phyloP scores from a whole-genome alignment of 176 grass and related monocot genomes.

The Paspalum notatum region DNA sequence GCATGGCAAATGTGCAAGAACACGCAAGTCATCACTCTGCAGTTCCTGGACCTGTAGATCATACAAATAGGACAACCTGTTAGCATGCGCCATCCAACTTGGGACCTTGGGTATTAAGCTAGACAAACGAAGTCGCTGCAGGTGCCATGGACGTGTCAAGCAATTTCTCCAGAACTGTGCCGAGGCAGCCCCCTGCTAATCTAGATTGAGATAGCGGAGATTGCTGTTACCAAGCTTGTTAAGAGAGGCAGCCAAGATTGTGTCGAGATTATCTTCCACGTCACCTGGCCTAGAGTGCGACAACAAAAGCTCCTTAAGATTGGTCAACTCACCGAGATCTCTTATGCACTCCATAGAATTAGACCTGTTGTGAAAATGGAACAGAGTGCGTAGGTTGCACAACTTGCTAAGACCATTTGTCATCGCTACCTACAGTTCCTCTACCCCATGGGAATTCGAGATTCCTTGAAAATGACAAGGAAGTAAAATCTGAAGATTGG shows the following conservation, averaged over 20 bases:
- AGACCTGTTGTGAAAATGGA: accelerated
- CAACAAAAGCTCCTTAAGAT: neutral
- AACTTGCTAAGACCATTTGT: neutral
- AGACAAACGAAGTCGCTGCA: accelerated
- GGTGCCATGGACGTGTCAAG: neutral
- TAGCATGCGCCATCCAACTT: neutral
- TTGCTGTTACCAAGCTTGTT: neutral
- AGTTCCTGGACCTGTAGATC: neutral
- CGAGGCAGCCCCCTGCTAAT: accelerated
- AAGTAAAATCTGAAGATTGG: neutral
- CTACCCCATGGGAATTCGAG: accelerated
- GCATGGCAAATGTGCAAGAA: neutral
- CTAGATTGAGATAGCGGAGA: neutral
- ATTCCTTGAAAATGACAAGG: neutral
- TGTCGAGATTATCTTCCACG: neutral
- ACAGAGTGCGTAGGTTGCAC: neutral
- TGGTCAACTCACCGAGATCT: conserved; percentile 18
- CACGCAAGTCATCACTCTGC: no score
- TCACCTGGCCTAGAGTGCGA: accelerated
- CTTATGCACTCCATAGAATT: neutral
- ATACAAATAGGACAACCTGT: neutral
- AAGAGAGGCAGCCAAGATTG: neutral
- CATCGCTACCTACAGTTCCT: neutral
- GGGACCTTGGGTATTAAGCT: neutral
- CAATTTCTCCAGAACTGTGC: neutral